phyloP scores from a whole-genome alignment of 192 early-diverging fungal genomes.

The Gaertneriomyces sp. region DNA sequence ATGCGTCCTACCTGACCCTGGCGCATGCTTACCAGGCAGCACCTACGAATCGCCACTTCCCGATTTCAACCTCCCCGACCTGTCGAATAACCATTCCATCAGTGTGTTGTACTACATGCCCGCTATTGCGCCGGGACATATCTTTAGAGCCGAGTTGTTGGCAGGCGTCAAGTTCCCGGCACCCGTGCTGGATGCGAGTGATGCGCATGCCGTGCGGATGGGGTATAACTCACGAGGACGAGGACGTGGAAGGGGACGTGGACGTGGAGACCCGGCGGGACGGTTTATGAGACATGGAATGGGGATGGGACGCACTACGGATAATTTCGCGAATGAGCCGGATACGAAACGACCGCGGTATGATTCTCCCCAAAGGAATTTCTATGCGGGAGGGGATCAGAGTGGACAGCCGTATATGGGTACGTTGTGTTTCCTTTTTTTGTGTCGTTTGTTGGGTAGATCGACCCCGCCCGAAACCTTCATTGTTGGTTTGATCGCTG shows the following conservation, averaged over 20 bases:
- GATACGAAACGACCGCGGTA: slow-evolving; percentile 21
- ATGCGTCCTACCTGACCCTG: slow-evolving; percentile 38
- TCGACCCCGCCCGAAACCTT: neutral
- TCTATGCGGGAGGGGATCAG: neutral
- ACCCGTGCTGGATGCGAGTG: slow-evolving; percentile 25
- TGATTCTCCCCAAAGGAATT: neutral
- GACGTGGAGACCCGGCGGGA: slow-evolving; percentile 24
- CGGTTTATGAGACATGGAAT: slow-evolving; percentile 12
- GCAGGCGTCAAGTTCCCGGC: slow-evolving; percentile 22
- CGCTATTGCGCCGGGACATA: slow-evolving; percentile 13
- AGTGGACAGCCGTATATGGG: neutral
- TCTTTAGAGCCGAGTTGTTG: slow-evolving; percentile 34
- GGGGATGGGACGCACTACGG: neutral
- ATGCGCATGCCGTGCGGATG: slow-evolving; percentile 38
- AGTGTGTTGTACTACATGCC: slow-evolving; percentile 48
- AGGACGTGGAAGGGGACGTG: slow-evolving; percentile 30
- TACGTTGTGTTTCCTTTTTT: neutral
- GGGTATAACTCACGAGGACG: slow-evolving; percentile 22
- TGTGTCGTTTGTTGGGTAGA: neutral
- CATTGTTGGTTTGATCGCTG: too few relatives aligned
- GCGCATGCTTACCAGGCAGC: slow-evolving; percentile 44
- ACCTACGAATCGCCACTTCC: slow-evolving; percentile 47
- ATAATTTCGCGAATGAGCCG: slow-evolving; percentile 4
- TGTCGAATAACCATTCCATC: slow-evolving; percentile 37
- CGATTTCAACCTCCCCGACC: slow-evolving; percentile 34